Conservation (phyloP, 1,139 yeast species). For the Diutina pseudorugosa region DNA sequence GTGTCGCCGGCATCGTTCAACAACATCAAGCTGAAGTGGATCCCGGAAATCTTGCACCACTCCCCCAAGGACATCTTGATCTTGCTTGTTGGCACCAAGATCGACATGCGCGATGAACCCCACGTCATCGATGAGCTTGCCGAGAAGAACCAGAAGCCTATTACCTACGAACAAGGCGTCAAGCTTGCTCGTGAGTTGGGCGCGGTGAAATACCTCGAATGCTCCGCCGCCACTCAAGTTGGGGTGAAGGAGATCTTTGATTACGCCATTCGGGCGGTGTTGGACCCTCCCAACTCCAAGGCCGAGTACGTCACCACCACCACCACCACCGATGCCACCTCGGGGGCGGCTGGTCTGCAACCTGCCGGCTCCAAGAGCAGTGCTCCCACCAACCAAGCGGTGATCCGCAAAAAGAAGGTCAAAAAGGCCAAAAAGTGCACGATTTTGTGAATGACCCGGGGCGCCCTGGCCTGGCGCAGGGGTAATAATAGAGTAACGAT, state of each 20-base stretch:
- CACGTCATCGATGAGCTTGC: slow-evolving; percentile 62
- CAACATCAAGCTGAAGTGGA: slow-evolving; percentile 69
- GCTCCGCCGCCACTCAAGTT: slow-evolving; percentile 86
- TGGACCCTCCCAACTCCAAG: slow-evolving; percentile 36
- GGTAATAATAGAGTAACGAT: not conserved
- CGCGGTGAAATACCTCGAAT: slow-evolving; percentile 69
- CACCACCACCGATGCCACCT: not conserved
- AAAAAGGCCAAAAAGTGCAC: slow-evolving; percentile 36
- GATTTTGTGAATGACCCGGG: slow-evolving; percentile 22
- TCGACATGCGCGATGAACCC: slow-evolving; percentile 74
- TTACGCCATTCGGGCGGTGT: slow-evolving; percentile 62
- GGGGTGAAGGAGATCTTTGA: slow-evolving; percentile 81
- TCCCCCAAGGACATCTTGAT: slow-evolving; percentile 68
- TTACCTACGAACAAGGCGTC: slow-evolving; percentile 49
- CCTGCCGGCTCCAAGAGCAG: not conserved
- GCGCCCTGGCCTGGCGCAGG: slow-evolving; percentile 1
- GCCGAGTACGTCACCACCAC: slow-evolving; percentile 5
- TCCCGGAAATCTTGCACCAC: slow-evolving; percentile 81
- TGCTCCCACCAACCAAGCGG: not conserved
- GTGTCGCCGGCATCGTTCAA: slow-evolving; percentile 73
- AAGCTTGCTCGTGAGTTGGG: slow-evolving; percentile 62
- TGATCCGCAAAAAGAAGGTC: slow-evolving; percentile 17
- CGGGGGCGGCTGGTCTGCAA: not conserved
- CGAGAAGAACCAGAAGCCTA: slow-evolving; percentile 51
- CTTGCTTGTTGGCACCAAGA: slow-evolving; percentile 74